Evolutionary conservation across 176 grass and related monocot species (phyloP).

Genomic region (Zoysia pacifica): DNA sequence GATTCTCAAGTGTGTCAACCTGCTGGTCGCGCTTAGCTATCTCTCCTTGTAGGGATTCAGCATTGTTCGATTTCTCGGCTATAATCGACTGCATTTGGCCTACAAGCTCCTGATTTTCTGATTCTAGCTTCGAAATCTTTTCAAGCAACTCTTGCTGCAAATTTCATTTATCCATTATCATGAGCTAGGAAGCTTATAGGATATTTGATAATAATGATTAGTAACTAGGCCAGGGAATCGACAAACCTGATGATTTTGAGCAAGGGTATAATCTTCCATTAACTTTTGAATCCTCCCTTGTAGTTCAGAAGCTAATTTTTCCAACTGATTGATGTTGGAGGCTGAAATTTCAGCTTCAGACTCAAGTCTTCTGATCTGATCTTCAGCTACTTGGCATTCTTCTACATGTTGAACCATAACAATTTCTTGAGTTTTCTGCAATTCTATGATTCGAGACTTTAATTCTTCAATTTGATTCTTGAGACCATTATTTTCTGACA

Average conservation of each 20-base stretch:
- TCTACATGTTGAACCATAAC: slow-evolving; percentile 93
- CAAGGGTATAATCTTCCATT: slow-evolving; percentile 58
- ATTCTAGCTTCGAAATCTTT: slow-evolving; percentile 75
- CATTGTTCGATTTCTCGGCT: slow-evolving; percentile 67
- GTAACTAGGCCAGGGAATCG: slow-evolving; percentile 8
- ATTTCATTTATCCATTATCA: slow-evolving; percentile 23
- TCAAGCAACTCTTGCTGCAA: slow-evolving; percentile 71
- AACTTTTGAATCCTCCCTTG: slow-evolving; percentile 68
- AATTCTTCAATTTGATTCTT: slow-evolving; percentile 66
- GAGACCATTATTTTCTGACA: slow-evolving; percentile 59
- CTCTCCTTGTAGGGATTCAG: slow-evolving; percentile 66
- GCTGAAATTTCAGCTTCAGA: slow-evolving; percentile 68
- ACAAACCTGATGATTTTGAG: slow-evolving; percentile 79
- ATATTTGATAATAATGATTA: not conserved
- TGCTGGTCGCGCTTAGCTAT: slow-evolving; percentile 66
- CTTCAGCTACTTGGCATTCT: slow-evolving; percentile 79
- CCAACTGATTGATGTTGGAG: slow-evolving; percentile 55
- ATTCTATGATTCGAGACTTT: slow-evolving; percentile 65
- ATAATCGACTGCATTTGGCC: slow-evolving; percentile 54
- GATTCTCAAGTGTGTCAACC: slow-evolving; percentile 65
- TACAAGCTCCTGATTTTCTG: slow-evolving; percentile 66
- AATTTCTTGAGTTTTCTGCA: slow-evolving; percentile 85
- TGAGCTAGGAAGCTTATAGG: slow-evolving; percentile 33
- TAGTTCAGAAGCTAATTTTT: slow-evolving; percentile 64
- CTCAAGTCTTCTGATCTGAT: slow-evolving; percentile 71